phyloP scores from a whole-genome alignment of 2,329 filamentous ascomycete genomes.

The Aspergillus tubingensis region DNA sequence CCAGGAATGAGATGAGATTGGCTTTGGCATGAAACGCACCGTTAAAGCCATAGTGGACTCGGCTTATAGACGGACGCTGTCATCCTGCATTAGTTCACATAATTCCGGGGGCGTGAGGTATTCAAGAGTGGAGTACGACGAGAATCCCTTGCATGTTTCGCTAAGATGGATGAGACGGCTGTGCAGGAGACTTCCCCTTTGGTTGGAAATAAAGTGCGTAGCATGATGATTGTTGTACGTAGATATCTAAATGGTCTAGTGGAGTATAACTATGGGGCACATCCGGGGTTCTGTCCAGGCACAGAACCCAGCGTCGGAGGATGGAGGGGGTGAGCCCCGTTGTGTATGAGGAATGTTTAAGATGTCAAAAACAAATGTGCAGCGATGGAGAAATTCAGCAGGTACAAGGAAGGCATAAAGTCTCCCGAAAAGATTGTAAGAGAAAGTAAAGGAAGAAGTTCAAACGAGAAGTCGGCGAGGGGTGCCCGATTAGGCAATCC shows the following conservation, averaged over 20 bases:
- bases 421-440: background rate
- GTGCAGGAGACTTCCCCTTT: too few species aligned
- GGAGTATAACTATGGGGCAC: too few species aligned
- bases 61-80: background rate
- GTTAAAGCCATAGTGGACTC: background rate
- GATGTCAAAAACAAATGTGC: background rate
- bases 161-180: background rate
- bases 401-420: background rate
- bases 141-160: background rate
- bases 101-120: background rate
- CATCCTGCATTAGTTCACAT: constrained; percentile 4
- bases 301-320: too few species aligned
- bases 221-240: too few species aligned
- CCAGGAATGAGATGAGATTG: background rate
- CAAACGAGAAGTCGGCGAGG: background rate
- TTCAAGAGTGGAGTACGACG: background rate
- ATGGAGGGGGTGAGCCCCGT: too few species aligned
- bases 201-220: too few species aligned
- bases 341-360: background rate
- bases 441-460: background rate
- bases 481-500: constrained; percentile 9
- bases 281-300: too few species aligned
- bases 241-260: too few species aligned
- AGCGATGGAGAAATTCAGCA: too few species aligned
- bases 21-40: background rate